phyloP scores from a whole-genome alignment of 495 filamentous ascomycete species.

The Neurospora sp. region DNA sequence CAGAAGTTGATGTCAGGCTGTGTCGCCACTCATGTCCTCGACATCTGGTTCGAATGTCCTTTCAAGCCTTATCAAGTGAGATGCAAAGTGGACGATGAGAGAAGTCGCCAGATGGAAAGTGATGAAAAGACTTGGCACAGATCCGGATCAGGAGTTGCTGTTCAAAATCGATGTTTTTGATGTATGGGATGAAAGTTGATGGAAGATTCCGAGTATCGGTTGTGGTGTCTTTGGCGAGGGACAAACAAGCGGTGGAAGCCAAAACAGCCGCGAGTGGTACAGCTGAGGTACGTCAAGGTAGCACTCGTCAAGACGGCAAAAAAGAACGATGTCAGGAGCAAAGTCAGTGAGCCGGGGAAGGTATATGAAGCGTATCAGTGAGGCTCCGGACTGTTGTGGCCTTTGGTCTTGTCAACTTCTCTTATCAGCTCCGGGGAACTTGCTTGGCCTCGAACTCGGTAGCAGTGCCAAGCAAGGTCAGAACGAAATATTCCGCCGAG shows the following conservation, averaged over 20 bases:
- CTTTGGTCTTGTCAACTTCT: not conserved
- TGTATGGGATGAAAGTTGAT: not conserved
- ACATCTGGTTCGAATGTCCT: not conserved
- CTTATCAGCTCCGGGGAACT: not conserved
- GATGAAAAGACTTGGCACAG: not conserved
- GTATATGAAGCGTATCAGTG: not conserved
- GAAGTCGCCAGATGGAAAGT: not conserved
- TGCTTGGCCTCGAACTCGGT: not conserved
- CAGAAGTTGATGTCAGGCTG: not conserved
- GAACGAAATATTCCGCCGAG: not conserved
- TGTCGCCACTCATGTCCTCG: not conserved
- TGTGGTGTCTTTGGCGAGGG: not conserved
- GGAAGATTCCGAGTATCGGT: not conserved
- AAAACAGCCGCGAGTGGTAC: not conserved
- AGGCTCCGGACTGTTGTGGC: not conserved
- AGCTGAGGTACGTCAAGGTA: not conserved
- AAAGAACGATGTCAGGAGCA: not conserved
- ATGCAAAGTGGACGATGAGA: not conserved
- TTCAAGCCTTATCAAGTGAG: not conserved
- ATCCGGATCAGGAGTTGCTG: not conserved
- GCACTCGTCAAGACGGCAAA: not conserved
- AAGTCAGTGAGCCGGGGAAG: not conserved
- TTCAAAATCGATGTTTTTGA: not conserved
- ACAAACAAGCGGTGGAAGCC: not conserved
- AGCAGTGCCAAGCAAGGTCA: slow-evolving; percentile 1